A percentile compares a stretch with the other conserved stretches of the same genome.
These are phyloP conservation scores for Elaeagnus macrophylla DNA, from an alignment of 306 rosid species.

Conservation along the genomic window DNA sequence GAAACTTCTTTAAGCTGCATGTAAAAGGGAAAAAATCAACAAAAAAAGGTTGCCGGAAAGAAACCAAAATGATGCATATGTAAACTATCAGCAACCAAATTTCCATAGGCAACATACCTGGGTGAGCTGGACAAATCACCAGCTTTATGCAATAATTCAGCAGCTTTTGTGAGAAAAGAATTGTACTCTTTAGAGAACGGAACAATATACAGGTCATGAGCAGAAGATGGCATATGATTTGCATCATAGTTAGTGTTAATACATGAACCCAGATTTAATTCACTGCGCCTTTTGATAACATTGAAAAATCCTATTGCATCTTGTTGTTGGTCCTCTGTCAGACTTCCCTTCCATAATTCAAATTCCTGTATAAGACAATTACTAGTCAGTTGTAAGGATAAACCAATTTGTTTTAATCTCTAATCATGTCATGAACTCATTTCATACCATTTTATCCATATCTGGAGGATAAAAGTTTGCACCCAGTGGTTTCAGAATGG, in stretches of 20 bases:
- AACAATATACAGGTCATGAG: conserved; percentile 46
- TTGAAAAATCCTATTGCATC: conserved; percentile 69
- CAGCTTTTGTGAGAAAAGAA: conserved; percentile 53
- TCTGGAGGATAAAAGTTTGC: conserved; percentile 96
- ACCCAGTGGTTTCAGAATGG: conserved; percentile 63
- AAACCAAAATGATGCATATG: background rate
- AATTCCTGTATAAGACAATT: conserved; percentile 60
- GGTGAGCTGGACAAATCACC: conserved; percentile 57
- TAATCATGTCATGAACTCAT: conserved; percentile 11
- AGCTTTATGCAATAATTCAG: conserved; percentile 74
- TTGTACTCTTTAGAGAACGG: conserved; percentile 78
- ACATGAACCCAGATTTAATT: conserved; percentile 40
- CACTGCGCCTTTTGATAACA: conserved; percentile 67
- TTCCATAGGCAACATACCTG: conserved; percentile 35
- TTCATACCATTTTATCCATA: conserved; percentile 78
- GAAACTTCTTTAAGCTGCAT: conserved; percentile 77
- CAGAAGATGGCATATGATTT: conserved; percentile 17
- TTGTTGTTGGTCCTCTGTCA: conserved; percentile 46
- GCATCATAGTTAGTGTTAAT: conserved; percentile 12
- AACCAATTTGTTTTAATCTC: conserved; percentile 3
- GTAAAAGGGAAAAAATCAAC: conserved; percentile 20
- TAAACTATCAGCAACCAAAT: conserved; percentile 6
- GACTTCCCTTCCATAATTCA: conserved; percentile 64
- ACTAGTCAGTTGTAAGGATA: conserved; percentile 11
- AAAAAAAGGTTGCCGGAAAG: background rate